Evolutionary conservation across 805 yeast genomes (phyloP), one percentile per base, ranked within the genome.

Genomic region (Hanseniaspora valbyensis): DNA sequence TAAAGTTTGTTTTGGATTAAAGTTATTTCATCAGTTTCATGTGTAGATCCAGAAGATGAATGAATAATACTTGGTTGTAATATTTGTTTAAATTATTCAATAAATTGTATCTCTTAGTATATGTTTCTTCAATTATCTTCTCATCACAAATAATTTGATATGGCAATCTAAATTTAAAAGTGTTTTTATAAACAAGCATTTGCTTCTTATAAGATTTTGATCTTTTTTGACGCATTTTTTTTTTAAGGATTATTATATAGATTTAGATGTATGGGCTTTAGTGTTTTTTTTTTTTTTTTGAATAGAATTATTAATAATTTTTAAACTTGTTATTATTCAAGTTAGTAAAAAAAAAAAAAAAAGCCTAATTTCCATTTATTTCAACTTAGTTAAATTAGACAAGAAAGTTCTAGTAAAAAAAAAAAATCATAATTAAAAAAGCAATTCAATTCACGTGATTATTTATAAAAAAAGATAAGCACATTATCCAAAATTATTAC

Each of bases 131-230:
- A 4, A 92, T 77, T 9, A 88, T 66, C 56, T 82, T 83, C 55
- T 86, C 85, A 63, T 92, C 98, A 6, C 89, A 81, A 18, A 90
- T 65, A 24, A 87, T 82, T 68, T 92, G 98, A 58, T 83, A 89
- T 2, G 98, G 98, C 55, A 83, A 88, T 63, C 95, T 77, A 72
- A 92, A 92, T 59, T 84, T 84, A 75, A 90, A 92, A 6, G 95
- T 75, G 63, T 87, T 84, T 57, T 77, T 75, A 59, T 87, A 83
- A 50, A 85, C 81, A 57, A 81, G 77, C 84, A 92, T 83, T 65
- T 86, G 95, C 71, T 90, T 90, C 65, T 90, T 80, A 67, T 92
- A 92, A 1, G 92, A 73, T 66, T 90, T 90, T 49, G 96, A 95
- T 67, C 98, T 76, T 67, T 89, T 90, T 69, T 90, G 96, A 73